Conservation (phyloP, 2,329 filamentous ascomycete species). For the Mollisiaceae sp. region DNA sequence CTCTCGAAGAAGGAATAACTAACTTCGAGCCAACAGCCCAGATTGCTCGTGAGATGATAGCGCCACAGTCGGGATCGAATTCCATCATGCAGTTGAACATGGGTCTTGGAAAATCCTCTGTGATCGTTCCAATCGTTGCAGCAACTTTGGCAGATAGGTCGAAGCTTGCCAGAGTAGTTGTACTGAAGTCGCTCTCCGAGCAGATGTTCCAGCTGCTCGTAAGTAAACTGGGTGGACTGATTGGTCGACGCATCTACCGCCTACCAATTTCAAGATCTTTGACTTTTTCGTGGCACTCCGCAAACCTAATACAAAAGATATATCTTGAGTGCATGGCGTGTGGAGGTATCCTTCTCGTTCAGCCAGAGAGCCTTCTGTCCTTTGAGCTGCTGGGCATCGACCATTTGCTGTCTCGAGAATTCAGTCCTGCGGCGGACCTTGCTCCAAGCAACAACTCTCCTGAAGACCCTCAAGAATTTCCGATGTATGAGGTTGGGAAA, state of each 20-base stretch:
- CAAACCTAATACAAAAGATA: constrained; percentile 45
- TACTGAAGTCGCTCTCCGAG: constrained; percentile 63
- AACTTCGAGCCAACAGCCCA: constrained; percentile 33
- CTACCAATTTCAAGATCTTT: constrained; percentile 64
- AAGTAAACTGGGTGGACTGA: constrained; percentile 58
- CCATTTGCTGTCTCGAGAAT: constrained; percentile 43
- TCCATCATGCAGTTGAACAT: constrained; percentile 71
- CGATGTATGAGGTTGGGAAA: constrained; percentile 38
- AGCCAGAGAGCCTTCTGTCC: constrained; percentile 68
- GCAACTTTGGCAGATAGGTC: constrained; percentile 55
- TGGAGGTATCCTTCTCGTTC: constrained; percentile 62
- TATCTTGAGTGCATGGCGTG: constrained; percentile 52
- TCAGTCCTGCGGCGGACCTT: constrained; percentile 10
- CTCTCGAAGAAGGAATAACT: background rate
- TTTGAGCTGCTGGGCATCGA: constrained; percentile 67
- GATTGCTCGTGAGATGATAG: constrained; percentile 62
- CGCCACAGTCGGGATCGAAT: constrained; percentile 48
- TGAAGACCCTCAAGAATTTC: background rate
- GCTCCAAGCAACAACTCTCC: constrained; percentile 4
- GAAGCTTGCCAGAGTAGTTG: constrained; percentile 61
- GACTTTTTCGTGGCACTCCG: constrained; percentile 41
- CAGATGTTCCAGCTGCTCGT: constrained; percentile 66
- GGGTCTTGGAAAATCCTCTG: constrained; percentile 73
- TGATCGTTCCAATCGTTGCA: constrained; percentile 70
- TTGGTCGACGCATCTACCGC: constrained; percentile 58